A percentile compares a stretch with the other conserved stretches of the same genome.
These are phyloP conservation scores for Penicillium canariense DNA, from an alignment of 495 filamentous ascomycete species.

Conservation along the genomic window DNA sequence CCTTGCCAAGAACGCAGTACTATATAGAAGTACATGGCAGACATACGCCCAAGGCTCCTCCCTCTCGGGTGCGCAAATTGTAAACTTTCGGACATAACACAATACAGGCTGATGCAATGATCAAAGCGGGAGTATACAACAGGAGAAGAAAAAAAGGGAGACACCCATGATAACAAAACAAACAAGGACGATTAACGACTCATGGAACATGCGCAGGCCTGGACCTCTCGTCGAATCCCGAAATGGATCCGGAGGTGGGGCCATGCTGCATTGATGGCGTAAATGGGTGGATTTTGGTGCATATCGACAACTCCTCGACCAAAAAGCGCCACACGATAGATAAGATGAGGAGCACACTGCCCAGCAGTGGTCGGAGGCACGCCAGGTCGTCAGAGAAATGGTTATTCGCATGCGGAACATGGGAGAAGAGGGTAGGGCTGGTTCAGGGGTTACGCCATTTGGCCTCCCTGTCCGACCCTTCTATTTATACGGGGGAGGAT, in stretches of 20 bases:
- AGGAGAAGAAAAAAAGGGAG: neutral
- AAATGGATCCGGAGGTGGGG: neutral
- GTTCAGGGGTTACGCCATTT: neutral
- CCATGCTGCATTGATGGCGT: constrained; percentile 7
- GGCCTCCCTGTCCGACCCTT: neutral
- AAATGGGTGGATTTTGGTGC: neutral
- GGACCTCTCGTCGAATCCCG: constrained; percentile 7
- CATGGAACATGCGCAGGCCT: neutral
- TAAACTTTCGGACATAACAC: constrained; percentile 9
- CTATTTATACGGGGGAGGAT: no score
- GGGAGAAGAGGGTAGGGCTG: neutral
- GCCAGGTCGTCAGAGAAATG: neutral
- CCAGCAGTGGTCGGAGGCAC: constrained; percentile 13
- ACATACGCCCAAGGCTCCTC: neutral
- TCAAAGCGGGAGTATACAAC: constrained; percentile 23
- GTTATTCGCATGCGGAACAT: constrained; percentile 1
- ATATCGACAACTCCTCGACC: neutral
- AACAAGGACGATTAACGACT: neutral
- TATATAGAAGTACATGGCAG: constrained; percentile 13
- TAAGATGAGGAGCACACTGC: constrained; percentile 11
- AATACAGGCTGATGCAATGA: constrained; percentile 17
- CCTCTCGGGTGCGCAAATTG: neutral
- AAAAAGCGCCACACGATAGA: neutral
- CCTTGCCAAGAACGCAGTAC: constrained; percentile 6
- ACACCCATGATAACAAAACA: neutral